Conservation (phyloP, 2,329 filamentous ascomycete species). For the Aspergillus awamori region DNA sequence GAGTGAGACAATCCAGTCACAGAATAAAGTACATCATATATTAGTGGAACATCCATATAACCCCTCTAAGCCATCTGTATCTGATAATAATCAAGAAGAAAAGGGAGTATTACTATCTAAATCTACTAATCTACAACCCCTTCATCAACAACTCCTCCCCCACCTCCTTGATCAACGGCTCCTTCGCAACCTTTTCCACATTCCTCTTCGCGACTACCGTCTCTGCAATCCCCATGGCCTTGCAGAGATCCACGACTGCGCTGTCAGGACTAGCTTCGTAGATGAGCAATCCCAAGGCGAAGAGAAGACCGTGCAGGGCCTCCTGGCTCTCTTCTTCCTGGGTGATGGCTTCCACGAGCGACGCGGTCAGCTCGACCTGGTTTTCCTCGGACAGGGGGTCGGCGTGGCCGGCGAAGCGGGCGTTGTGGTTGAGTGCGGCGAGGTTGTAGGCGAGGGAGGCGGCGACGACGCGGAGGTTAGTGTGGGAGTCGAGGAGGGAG, state of each 20-base stretch:
- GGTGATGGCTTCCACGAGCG: slow-evolving; percentile 73
- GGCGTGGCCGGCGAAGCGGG: slow-evolving; percentile 59
- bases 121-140: slow-evolving; percentile 27
- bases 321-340: slow-evolving; percentile 61
- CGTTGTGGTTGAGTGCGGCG: slow-evolving; percentile 68
- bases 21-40: too few species aligned
- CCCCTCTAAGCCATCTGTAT: too few species aligned
- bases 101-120: too few species aligned
- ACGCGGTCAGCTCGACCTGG: slow-evolving; percentile 80
- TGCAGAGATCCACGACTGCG: slow-evolving; percentile 77
- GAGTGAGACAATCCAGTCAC: too few species aligned
- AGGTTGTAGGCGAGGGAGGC: slow-evolving; percentile 85
- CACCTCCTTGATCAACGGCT: slow-evolving; percentile 60
- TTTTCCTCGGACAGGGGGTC: slow-evolving; percentile 68
- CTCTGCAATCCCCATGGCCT: slow-evolving; percentile 72
- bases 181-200: slow-evolving; percentile 40
- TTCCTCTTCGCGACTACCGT: slow-evolving; percentile 59
- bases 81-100: too few species aligned
- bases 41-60: too few species aligned
- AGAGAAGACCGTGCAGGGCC: slow-evolving; percentile 73
- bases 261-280: slow-evolving; percentile 72
- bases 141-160: slow-evolving; percentile 49
- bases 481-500: slow-evolving; percentile 75
- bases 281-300: slow-evolving; percentile 74
- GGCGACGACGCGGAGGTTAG: slow-evolving; percentile 79